A percentile compares a stretch with the other conserved stretches of the same genome.
Conservation (phyloP, 2,329 filamentous ascomycete species). For the Aspergillus oerlinghausenensis region DNA sequence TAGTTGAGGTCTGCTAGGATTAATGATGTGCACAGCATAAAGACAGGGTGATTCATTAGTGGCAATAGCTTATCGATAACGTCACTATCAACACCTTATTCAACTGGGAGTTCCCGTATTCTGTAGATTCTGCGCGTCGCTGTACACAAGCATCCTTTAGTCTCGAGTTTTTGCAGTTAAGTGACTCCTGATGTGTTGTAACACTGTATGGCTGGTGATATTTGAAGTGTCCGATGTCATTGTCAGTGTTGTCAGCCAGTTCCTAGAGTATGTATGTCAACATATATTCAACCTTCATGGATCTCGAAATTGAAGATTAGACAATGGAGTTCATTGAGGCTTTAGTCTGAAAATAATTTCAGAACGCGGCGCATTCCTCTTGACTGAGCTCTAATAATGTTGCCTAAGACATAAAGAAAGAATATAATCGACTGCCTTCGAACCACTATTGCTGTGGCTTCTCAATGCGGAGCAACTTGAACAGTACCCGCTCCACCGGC, state of each 20-base stretch:
- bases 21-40: not conserved
- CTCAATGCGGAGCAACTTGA: conserved; percentile 17
- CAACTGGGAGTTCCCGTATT: not conserved
- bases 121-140: not conserved
- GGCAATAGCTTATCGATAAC: not conserved
- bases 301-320: not conserved
- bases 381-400: not conserved
- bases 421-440: not conserved
- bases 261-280: not conserved
- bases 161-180: not conserved
- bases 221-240: not conserved
- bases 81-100: not conserved
- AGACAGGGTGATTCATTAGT: not conserved
- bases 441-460: conserved; percentile 12
- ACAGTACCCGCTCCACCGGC: conserved; percentile 18
- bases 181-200: not conserved
- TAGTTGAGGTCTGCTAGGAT: not conserved
- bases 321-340: not conserved
- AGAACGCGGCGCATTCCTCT: not conserved
- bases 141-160: not conserved
- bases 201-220: not conserved
- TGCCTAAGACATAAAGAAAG: not conserved
- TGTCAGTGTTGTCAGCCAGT: not conserved
- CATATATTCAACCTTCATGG: not conserved
- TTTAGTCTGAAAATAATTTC: not conserved